Evolutionary conservation across 176 grass and related monocot genomes (phyloP), one percentile per base, ranked within the genome.

Genomic region (Zea luxurians): DNA sequence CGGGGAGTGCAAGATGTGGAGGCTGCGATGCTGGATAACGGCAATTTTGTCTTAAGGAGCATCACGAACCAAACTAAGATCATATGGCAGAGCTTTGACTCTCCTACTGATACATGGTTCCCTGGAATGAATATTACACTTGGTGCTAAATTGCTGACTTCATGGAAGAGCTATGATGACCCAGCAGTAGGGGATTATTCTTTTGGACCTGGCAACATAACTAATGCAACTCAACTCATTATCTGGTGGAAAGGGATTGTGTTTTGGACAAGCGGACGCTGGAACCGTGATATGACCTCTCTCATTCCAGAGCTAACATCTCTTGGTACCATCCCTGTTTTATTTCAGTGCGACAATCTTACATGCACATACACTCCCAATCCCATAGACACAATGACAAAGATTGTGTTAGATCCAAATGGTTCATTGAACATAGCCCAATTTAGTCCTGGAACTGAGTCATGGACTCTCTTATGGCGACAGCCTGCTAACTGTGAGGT

Each of bases 1-100:
- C 0, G 35, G 1, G 74, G 78, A 61, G 3, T 52, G 45, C 10
- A 36, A 61, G 61, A 81, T 8, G 0, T 75, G 45, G 59, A 80
- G 77, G 90, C 80, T 27, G 18, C 13, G 42, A 75, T 89, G 20
- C 10, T 64, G 11, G 41, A 92, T 64, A 4, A 13, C 10, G 83
- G 90, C 40, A 89, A 92, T 50, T 52, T 92, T 27, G 76, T 84
- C 46, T 46, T 92, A 45, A 79, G 62, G 48, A 88, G 73, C 40
- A 75, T 3, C 13, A 0, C 61, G 17, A 38, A 70, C 10, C 9
- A 0, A 8, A 8, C 6, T 10, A 58, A 17, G 0, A 17, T 59
- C 10, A 40, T 64, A 17, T 92, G 90, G 86, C 76, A 89, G 67
- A 89, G 86, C 46, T 92, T 92, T 75, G 77, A 83, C 47, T 27